These are phyloP conservation scores for Tetrahymena elliotti DNA, from an alignment of 73 alveolate genomes.

Conservation along the genomic window DNA sequence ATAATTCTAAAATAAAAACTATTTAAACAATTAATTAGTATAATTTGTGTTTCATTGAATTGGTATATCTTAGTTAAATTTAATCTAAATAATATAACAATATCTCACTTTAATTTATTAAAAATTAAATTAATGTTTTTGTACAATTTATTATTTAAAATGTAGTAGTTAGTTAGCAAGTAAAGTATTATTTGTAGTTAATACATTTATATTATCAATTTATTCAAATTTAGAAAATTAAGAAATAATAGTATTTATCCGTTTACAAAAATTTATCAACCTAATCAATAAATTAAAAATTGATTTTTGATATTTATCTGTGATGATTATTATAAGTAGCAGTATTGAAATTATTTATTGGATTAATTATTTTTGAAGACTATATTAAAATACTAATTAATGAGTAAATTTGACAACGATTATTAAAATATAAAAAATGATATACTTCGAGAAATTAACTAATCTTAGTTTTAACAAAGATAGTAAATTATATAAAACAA, in stretches of 20 bases:
- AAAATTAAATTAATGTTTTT: too few species aligned
- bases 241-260: background rate
- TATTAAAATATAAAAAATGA: background rate
- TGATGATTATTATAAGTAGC: background rate
- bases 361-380: background rate
- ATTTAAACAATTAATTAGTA: too few species aligned
- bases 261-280: background rate
- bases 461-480: background rate
- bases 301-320: background rate
- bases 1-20: too few species aligned
- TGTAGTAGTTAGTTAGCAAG: too few species aligned
- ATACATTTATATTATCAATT: background rate
- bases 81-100: too few species aligned
- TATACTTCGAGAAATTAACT: background rate
- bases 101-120: too few species aligned
- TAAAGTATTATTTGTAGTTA: too few species aligned
- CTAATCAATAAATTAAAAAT: background rate
- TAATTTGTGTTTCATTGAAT: too few species aligned
- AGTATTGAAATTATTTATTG: background rate
- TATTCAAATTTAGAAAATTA: background rate
- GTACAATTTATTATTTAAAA: too few species aligned
- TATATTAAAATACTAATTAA: background rate
- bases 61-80: too few species aligned
- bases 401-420: background rate
- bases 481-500: background rate